Evolutionary conservation across 1,139 yeast species (phyloP).

Genomic region (Debaryomyces fabryi): DNA sequence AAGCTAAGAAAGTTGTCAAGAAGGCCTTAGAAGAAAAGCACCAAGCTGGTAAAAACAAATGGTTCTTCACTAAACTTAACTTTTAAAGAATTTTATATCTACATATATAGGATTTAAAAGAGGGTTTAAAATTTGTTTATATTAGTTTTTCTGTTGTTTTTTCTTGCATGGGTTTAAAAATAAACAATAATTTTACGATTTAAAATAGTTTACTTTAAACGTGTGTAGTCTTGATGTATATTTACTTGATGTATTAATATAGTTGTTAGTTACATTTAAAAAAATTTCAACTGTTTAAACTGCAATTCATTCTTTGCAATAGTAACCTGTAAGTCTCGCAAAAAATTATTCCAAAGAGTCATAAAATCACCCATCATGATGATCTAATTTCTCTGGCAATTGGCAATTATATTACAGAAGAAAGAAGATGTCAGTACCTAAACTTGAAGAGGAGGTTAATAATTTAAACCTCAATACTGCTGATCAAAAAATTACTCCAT

Average conservation of each 20-base stretch:
- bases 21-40: slow-evolving; percentile 99
- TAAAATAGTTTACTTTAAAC: slow-evolving; percentile 11
- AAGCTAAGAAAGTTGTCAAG: slow-evolving; percentile 98
- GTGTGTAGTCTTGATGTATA: slow-evolving; percentile 13
- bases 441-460: slow-evolving; percentile 27
- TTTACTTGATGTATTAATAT: slow-evolving; percentile 13
- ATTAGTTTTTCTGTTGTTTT: slow-evolving; percentile 24
- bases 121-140: slow-evolving; percentile 24
- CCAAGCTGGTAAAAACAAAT: slow-evolving; percentile 99
- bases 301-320: not conserved
- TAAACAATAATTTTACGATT: slow-evolving; percentile 27
- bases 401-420: not conserved
- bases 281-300: slow-evolving; percentile 6
- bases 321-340: not conserved
- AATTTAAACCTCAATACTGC: slow-evolving; percentile 31
- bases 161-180: slow-evolving; percentile 40
- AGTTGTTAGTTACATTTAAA: slow-evolving; percentile 6
- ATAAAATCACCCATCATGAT: not conserved
- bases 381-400: not conserved
- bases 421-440: slow-evolving; percentile 2
- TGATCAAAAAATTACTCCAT: slow-evolving; percentile 86
- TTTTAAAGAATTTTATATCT: slow-evolving; percentile 56
- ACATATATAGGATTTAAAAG: slow-evolving; percentile 15
- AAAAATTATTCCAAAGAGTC: not conserved
- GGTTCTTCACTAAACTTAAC: slow-evolving; percentile 99